Evolutionary conservation across 306 rosid genomes (phyloP).

Genomic region (Leucaena leucocephala): DNA sequence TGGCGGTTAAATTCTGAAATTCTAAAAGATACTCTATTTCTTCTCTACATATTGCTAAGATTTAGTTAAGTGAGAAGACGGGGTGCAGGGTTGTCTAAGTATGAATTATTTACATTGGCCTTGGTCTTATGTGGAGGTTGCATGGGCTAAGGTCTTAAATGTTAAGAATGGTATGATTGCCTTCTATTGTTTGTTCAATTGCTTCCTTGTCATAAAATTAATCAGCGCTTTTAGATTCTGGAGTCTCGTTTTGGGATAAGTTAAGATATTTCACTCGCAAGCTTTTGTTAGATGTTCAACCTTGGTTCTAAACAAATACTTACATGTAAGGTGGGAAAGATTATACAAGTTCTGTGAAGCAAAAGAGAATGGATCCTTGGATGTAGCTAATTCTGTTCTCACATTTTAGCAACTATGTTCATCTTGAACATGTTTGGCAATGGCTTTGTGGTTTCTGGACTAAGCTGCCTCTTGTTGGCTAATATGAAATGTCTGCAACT

Average conservation of each 20-base stretch:
- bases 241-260: no score
- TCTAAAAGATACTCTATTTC: no score
- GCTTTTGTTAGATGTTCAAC: no score
- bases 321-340: background rate
- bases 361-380: constrained; percentile 23
- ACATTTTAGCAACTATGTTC: constrained; percentile 9
- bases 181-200: background rate
- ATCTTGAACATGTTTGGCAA: constrained; percentile 13
- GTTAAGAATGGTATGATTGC: background rate
- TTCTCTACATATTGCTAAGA: background rate
- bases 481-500: constrained; percentile 14
- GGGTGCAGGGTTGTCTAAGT: background rate
- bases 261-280: no score
- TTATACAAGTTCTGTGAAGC: constrained; percentile 11
- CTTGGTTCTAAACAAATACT: background rate
- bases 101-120: background rate
- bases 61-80: background rate
- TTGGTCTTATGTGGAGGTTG: background rate
- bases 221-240: no score
- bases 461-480: constrained; percentile 5
- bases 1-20: background rate
- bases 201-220: no score
- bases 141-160: background rate
- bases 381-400: constrained; percentile 1
- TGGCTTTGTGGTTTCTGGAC: constrained; percentile 13